A percentile compares a stretch with the other conserved stretches of the same genome.
Evolutionary conservation across 345 rosid genomes (phyloP).

Genomic region (Salix exigua): DNA sequence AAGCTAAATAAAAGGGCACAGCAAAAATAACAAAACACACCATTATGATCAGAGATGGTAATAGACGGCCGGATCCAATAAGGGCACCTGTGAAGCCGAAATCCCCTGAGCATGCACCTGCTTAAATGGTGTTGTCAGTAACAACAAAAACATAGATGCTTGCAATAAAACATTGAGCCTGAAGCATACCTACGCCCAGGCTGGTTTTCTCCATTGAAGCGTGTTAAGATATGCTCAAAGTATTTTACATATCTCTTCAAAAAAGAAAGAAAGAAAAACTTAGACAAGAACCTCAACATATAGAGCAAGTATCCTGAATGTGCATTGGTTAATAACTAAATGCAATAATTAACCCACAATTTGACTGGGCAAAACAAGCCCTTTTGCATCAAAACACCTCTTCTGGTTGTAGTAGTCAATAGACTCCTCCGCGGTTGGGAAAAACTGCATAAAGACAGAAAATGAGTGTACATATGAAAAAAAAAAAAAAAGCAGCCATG

Average conservation of each 20-base stretch:
- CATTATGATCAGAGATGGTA: conserved; percentile 71
- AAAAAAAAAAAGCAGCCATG: conserved; percentile 9
- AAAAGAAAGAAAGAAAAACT: conserved; percentile 4
- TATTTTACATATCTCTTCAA: conserved; percentile 79
- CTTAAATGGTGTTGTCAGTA: conserved; percentile 12
- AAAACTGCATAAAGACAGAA: conserved; percentile 52
- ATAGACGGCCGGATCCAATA: conserved; percentile 84
- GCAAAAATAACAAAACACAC: conserved; percentile 29
- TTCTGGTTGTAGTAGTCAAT: conserved; percentile 85
- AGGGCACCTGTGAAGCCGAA: conserved; percentile 83
- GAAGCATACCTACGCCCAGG: conserved; percentile 66
- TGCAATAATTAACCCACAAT: conserved; percentile 50
- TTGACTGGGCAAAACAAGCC: conserved; percentile 88
- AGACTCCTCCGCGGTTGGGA: conserved; percentile 89
- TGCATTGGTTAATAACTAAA: not conserved
- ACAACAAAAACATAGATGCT: not conserved
- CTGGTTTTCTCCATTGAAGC: conserved; percentile 76
- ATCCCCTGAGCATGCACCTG: conserved; percentile 89
- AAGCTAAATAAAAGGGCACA: not conserved
- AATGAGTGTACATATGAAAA: not conserved
- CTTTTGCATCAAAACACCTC: conserved; percentile 88
- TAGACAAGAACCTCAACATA: conserved; percentile 1
- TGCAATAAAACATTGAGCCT: conserved; percentile 11
- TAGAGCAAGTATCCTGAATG: not conserved
- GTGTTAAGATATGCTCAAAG: conserved; percentile 63